Evolutionary conservation across 1,284 basidiomycete genomes (phyloP).

Genomic region (Moniliophthora roreri): DNA sequence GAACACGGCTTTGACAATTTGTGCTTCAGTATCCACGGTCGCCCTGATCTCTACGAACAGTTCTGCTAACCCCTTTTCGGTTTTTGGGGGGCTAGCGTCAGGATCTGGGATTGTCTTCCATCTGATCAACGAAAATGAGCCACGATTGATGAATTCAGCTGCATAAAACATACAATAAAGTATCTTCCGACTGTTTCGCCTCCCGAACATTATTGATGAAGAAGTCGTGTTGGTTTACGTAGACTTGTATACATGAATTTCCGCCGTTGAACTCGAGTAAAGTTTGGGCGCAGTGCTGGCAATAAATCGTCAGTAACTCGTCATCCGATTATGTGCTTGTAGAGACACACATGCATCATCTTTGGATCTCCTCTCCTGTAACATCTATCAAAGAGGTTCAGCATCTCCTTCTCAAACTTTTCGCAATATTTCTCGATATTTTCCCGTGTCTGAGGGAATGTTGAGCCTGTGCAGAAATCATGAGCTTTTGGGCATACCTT

Average conservation of each 20-base stretch:
- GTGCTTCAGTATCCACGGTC: conserved; percentile 94
- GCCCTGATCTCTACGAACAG: conserved; percentile 87
- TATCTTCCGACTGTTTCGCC: conserved; percentile 53
- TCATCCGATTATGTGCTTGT: conserved; percentile 5
- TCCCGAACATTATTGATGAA: conserved; percentile 90
- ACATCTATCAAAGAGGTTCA: conserved; percentile 92
- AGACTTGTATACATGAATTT: conserved; percentile 94
- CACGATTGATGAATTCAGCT: conserved; percentile 4
- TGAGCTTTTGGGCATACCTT: conserved; percentile 48
- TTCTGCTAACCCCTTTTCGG: conserved; percentile 78
- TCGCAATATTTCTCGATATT: conserved; percentile 96
- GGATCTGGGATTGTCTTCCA: conserved; percentile 86
- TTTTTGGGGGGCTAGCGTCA: conserved; percentile 74
- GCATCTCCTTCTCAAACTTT: conserved; percentile 98
- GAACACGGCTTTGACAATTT: conserved; percentile 98
- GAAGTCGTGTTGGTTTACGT: conserved; percentile 99
- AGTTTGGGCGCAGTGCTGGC: conserved; percentile 94
- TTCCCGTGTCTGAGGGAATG: conserved; percentile 65
- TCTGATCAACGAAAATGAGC: conserved; percentile 37
- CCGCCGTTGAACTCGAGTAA: conserved; percentile 98
- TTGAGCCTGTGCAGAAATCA: background rate
- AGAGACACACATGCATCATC: conserved; percentile 90
- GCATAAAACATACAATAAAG: conserved; percentile 53
- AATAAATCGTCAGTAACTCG: conserved; percentile 2
- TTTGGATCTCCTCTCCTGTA: conserved; percentile 97